Evolutionary conservation across 164 flowering plant genomes (phyloP).

Genomic region (Tinospora cordifolia): DNA sequence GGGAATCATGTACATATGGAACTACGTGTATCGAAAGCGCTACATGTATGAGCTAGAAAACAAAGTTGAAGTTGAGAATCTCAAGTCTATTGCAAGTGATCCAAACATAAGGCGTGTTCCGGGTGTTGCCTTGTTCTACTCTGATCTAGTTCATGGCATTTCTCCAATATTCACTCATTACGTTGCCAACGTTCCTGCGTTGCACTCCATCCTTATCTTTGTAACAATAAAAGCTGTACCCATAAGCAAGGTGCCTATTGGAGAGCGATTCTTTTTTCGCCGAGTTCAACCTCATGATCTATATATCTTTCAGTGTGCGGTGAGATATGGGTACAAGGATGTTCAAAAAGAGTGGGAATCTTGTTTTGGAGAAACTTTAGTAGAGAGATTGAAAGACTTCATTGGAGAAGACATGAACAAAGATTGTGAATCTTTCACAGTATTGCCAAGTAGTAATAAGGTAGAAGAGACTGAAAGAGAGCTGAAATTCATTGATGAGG

Average conservation of each 20-base stretch:
- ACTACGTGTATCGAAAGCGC: slow-evolving; percentile 17
- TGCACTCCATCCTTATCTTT: slow-evolving; percentile 17
- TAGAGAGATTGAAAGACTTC: background rate
- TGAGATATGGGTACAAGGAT: slow-evolving; percentile 27
- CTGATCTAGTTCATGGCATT: slow-evolving; percentile 31
- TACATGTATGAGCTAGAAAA: slow-evolving; percentile 23
- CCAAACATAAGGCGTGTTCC: slow-evolving; percentile 13
- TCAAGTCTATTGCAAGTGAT: slow-evolving; percentile 7
- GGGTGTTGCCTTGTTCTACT: slow-evolving; percentile 26
- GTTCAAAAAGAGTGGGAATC: slow-evolving; percentile 1
- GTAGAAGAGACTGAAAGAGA: slow-evolving; percentile 5
- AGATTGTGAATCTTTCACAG: too few relatives aligned
- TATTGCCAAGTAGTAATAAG: too few relatives aligned
- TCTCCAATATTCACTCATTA: slow-evolving; percentile 30
- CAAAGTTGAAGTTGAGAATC: slow-evolving; percentile 13
- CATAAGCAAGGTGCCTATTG: background rate
- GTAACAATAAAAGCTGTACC: too few relatives aligned
- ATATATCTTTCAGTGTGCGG: slow-evolving; percentile 15
- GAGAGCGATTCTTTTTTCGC: slow-evolving; percentile 26
- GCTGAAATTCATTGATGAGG: slow-evolving; percentile 11
- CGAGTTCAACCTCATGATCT: too few relatives aligned
- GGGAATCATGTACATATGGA: slow-evolving; percentile 25
- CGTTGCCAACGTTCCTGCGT: slow-evolving; percentile 15
- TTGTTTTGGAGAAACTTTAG: too few relatives aligned
- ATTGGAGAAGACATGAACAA: background rate